A percentile compares a stretch with the other conserved stretches of the same genome.
Conservation (phyloP, 345 rosid genomes). For the Populus ilicifolia region DNA sequence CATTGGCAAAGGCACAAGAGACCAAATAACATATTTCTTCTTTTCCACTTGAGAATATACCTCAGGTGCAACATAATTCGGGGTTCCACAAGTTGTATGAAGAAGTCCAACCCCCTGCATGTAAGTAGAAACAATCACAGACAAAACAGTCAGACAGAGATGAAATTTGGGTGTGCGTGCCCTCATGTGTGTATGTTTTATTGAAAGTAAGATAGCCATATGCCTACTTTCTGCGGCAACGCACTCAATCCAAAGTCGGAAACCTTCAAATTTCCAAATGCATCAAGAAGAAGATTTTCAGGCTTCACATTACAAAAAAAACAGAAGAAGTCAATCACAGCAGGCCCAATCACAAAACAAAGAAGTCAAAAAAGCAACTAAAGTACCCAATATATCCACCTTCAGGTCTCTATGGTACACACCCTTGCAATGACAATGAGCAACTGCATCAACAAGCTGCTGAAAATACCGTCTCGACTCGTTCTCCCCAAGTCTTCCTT, state of each 20-base stretch:
- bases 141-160: background rate
- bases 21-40: background rate
- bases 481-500: constrained; percentile 60
- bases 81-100: constrained; percentile 94
- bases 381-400: constrained; percentile 30
- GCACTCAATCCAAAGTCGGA: constrained; percentile 87
- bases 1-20: background rate
- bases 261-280: constrained; percentile 60
- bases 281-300: constrained; percentile 71
- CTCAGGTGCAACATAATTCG: constrained; percentile 80
- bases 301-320: constrained; percentile 39
- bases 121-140: constrained; percentile 3
- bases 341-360: constrained; percentile 3
- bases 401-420: constrained; percentile 92
- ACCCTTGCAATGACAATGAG: constrained; percentile 83
- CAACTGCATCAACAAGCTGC: constrained; percentile 85
- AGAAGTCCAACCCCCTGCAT: constrained; percentile 59
- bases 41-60: constrained; percentile 11
- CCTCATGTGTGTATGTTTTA: background rate
- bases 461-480: constrained; percentile 81
- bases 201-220: background rate
- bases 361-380: constrained; percentile 10
- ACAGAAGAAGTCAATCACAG: constrained; percentile 14
- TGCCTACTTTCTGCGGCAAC: constrained; percentile 52
- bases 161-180: background rate